Conservation (phyloP, 345 rosid species). For the Dimocarpus longan region DNA sequence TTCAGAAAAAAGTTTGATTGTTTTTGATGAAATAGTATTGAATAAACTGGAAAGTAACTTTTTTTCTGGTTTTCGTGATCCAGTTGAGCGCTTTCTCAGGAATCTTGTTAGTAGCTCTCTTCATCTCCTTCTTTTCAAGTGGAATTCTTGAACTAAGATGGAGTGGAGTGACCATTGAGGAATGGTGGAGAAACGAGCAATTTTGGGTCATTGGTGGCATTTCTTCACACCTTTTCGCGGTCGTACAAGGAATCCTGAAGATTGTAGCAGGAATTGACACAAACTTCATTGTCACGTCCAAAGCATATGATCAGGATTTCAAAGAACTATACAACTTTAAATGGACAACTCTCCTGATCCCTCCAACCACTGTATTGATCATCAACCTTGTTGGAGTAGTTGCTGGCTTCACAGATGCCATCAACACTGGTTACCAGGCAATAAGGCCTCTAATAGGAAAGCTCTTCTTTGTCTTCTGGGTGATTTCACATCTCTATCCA, state of each 20-base stretch:
- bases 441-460: slow-evolving; percentile 92
- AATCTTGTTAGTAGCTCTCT: slow-evolving; percentile 83
- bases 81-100: slow-evolving; percentile 94
- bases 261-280: slow-evolving; percentile 90
- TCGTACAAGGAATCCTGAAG: slow-evolving; percentile 84
- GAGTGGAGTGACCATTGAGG: slow-evolving; percentile 98
- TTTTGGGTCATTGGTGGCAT: slow-evolving; percentile 98
- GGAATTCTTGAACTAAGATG: slow-evolving; percentile 90
- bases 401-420: slow-evolving; percentile 91
- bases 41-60: not conserved
- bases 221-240: slow-evolving; percentile 92
- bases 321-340: slow-evolving; percentile 84
- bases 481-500: slow-evolving; percentile 91
- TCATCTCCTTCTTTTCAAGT: slow-evolving; percentile 77
- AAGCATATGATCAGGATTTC: slow-evolving; percentile 79
- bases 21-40: no score
- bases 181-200: slow-evolving; percentile 99
- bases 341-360: slow-evolving; percentile 92
- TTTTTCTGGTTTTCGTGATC: slow-evolving; percentile 4
- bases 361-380: slow-evolving; percentile 89
- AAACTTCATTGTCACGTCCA: slow-evolving; percentile 88
- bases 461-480: slow-evolving; percentile 97
- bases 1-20: no score
- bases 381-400: slow-evolving; percentile 91
- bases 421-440: slow-evolving; percentile 88